These are phyloP conservation scores for Truncatella angustata DNA, from an alignment of 2,329 filamentous ascomycete genomes.

Conservation along the genomic window DNA sequence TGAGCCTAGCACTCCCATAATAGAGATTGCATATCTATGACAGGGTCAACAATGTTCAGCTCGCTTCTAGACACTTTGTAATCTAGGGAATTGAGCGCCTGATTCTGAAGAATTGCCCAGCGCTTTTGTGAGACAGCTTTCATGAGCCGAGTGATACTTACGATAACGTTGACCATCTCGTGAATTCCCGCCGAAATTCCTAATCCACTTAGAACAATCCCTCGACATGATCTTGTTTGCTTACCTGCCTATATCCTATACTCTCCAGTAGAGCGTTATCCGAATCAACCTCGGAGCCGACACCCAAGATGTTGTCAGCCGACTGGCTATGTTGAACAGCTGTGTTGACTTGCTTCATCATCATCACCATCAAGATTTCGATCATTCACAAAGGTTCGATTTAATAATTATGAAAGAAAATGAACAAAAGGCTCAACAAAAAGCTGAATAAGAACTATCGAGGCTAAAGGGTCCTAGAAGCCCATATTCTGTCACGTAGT, in stretches of 20 bases:
- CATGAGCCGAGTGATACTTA: constrained; percentile 24
- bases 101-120: too few relatives aligned
- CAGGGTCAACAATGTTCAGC: background rate
- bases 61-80: background rate
- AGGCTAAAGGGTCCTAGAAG: background rate
- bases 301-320: background rate
- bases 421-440: too few relatives aligned
- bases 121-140: background rate
- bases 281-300: background rate
- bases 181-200: constrained; percentile 63
- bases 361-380: background rate
- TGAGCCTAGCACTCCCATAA: constrained; percentile 63
- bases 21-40: constrained; percentile 54
- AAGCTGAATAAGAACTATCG: background rate
- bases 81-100: too few relatives aligned
- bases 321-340: background rate
- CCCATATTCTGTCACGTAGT: background rate
- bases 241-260: constrained; percentile 7
- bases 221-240: background rate
- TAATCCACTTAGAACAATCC: constrained; percentile 22
- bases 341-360: background rate
- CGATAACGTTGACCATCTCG: constrained; percentile 64
- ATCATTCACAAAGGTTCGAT: too few relatives aligned
- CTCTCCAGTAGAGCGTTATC: constrained; percentile 7
- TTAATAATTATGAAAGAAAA: background rate